Evolutionary conservation across 1,139 yeast genomes (phyloP), one percentile per base, ranked within the genome.

Genomic region (Scheffersomyces segobiensis): DNA sequence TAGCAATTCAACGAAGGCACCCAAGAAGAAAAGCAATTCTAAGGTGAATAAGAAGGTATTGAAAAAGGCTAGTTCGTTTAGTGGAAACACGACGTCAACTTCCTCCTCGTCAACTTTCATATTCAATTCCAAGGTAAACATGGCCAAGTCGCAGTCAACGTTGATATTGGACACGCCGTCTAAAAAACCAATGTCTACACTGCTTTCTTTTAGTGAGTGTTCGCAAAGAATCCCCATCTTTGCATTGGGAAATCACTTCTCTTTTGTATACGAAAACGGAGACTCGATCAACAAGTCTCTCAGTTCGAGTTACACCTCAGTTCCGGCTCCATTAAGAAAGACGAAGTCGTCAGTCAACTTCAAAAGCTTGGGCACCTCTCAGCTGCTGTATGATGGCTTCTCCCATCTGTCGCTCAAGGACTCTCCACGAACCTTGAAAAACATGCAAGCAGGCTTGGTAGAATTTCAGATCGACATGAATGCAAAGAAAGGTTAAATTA

Each of bases 401-500:
- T 59, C 56, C 12, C 58, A 57, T 32, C 50, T 20, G 50, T 48
- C 50, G 24, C 50, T 48, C 66, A 50, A 57, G 47, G 55, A 51
- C 42, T 53, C 59, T 5, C 68, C 71, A 12, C 63, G 66, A 52
- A 63, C 65, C 3, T 61, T 71, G 54, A 71, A 74, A 62, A 72
- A 68, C 61, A 74, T 77, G 77, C 71, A 76, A 60, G 71, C 78
- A 19, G 81, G 81, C 5, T 71, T 78, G 64, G 69, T 71, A 49
- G 76, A 75, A 62, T 78, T 78, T 61, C 79, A 77, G 65, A 65
- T 78, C 24, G 67, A 76, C 49, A 58, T 69, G 52, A 55, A 57
- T 52, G 54, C 50, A 12, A 56, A 54, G 53, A 51, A 48, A 53
- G 26, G 46, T 32, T 21, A 42, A 24, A 32, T 32, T 32, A 32